Base-by-base conservation (phyloP, 106 monocot species). In the Dendrobium officinale region DNA sequence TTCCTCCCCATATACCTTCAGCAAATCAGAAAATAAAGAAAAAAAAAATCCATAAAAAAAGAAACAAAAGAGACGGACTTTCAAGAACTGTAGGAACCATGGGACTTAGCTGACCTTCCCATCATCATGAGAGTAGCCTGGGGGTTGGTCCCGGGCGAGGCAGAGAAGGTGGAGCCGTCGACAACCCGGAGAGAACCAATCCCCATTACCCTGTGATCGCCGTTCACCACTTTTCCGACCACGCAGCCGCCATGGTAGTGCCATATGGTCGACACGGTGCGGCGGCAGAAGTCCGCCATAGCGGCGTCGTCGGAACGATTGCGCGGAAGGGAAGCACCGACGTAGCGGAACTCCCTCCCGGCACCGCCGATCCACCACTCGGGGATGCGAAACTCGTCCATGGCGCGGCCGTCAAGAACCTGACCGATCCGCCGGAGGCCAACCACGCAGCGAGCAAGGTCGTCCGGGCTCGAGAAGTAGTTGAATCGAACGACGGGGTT, bases 91-190 rank as follows among this genome's bases (percentile, higher is more conserved):
- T 45, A 26, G 26, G 67, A 26, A 67, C 20, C 5, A 67, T 9
- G 4, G 8, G n/a, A 27, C 4, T 27, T 11, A 15, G 2, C 47
- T n/a, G 16, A 95, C 96, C 96, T 86, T 49, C 97, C 94, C 89
- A 98, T 84, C 97, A 98, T 94, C 89, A 95, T 89, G 31, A 92
- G 55, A 8, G 97, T 98, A 66, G 97, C 94, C 82, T 98, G 97
- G 1, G 94, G 98, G 44, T 98, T 94, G 31, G 97, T 98, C 55
- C 97, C 97, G 0, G 97, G 97, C 0, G 97, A 94, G 31, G 86
- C 82, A 2, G 80, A 37, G 59, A 94, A 81, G 9, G 85, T 88
- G 26, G 92, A 94, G 8, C 94, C 94, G 59, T 98, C 94, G 11
- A 98, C 83, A 51, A 98, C 91, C 83, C 97, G 54, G 0, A 98